These are phyloP conservation scores for Agrocybe chaxingu DNA, from an alignment of 768 basidiomycete genomes.

Conservation along the genomic window DNA sequence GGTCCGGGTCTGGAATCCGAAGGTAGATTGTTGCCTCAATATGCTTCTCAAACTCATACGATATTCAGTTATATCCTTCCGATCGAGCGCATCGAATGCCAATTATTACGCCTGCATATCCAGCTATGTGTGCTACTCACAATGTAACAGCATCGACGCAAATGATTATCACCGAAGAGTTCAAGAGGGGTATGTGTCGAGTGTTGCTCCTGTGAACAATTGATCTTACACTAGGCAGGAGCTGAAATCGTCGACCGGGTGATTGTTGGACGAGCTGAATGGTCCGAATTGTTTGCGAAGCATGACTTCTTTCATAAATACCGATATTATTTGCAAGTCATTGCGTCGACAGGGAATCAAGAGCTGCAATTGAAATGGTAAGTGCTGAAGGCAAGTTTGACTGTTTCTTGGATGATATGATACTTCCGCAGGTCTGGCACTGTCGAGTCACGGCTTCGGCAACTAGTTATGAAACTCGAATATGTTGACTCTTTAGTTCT, in stretches of 20 bases:
- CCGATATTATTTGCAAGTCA: constrained; percentile 93
- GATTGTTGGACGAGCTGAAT: constrained; percentile 74
- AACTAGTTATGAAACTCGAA: constrained; percentile 97
- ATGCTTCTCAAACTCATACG: not conserved
- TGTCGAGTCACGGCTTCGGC: constrained; percentile 95
- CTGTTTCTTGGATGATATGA: constrained; percentile 1
- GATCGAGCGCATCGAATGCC: constrained; percentile 98
- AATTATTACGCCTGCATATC: constrained; percentile 98
- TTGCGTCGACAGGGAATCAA: constrained; percentile 80
- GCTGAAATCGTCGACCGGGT: constrained; percentile 93
- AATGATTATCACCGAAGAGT: constrained; percentile 94
- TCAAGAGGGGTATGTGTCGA: constrained; percentile 70
- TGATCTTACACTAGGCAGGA: constrained; percentile 43
- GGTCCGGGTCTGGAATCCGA: constrained; percentile 98
- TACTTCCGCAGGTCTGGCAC: constrained; percentile 66
- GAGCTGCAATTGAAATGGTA: constrained; percentile 95
- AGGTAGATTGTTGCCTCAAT: constrained; percentile 41
- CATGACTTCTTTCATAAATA: constrained; percentile 98
- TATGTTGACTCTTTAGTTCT: constrained; percentile 87
- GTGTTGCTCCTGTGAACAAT: not conserved
- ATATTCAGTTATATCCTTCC: constrained; percentile 76
- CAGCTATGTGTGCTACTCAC: constrained; percentile 98
- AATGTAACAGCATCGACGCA: constrained; percentile 96
- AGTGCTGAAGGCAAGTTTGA: constrained; percentile 17
- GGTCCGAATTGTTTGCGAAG: constrained; percentile 93